Evolutionary conservation across 2,329 filamentous ascomycete species (phyloP).

Genomic region (Colletotrichum salicis): DNA sequence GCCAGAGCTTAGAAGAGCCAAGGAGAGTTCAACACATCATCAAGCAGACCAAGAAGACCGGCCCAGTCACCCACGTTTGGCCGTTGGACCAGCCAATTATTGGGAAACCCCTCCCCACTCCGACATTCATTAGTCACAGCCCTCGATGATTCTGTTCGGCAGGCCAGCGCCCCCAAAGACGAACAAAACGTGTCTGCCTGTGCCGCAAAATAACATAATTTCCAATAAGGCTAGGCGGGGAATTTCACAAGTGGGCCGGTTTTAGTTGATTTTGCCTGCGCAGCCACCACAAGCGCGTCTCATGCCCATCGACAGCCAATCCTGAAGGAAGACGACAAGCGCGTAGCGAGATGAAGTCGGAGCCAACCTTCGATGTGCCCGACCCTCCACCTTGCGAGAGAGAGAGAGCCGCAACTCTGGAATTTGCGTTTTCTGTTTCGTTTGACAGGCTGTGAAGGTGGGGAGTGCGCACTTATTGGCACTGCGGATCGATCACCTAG

Average conservation of each 20-base stretch:
- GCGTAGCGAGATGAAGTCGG: conserved; percentile 33
- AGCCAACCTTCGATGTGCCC: conserved; percentile 22
- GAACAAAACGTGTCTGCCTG: background rate
- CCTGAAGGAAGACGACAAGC: conserved; percentile 34
- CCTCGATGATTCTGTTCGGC: background rate
- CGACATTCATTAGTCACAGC: background rate
- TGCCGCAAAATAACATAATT: conserved; percentile 24
- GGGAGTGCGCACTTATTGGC: background rate
- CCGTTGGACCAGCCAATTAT: background rate
- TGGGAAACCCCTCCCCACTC: background rate
- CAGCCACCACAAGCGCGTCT: conserved; percentile 36
- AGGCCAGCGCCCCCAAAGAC: background rate
- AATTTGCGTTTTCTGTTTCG: conserved; percentile 13
- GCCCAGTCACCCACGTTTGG: conserved; percentile 16
- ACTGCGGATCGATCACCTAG: background rate
- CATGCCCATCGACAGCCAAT: conserved; percentile 16
- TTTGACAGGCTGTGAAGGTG: background rate
- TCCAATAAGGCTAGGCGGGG: conserved; percentile 2
- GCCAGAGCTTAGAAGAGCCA: conserved; percentile 3
- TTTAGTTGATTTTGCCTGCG: conserved; percentile 29
- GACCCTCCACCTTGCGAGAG: conserved; percentile 16
- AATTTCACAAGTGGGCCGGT: conserved; percentile 12
- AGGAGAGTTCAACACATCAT: conserved; percentile 28
- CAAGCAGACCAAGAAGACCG: conserved; percentile 20
- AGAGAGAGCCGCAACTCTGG: conserved; percentile 24